Evolutionary conservation across 805 yeast genomes (phyloP), one percentile per base, ranked within the genome.

Genomic region (Jamesozyma jinghongensis): DNA sequence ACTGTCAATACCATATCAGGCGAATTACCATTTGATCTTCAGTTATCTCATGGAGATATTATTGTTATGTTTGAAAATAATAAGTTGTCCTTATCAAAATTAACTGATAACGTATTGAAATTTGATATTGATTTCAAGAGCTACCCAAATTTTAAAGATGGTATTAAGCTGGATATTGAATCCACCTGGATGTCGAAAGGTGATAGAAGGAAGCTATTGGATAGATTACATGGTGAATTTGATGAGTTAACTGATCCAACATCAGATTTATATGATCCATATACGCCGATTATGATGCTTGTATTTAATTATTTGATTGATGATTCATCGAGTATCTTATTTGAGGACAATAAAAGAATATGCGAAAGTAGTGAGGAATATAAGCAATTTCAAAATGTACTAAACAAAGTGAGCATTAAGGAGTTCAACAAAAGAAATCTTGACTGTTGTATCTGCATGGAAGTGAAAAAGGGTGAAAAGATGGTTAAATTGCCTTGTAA

Each of bases 361-460:
- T 47, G 52, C 25, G 20, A 40, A 10, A 32, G 46, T 7, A 40
- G 38, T n/a, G 42, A 44, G 32, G 54, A 56, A 32, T 51, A 40
- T 33, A 32, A 38, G 2, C 13, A 14, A 14, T 59, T 40, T n/a
- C 48, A 40, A 6, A 43, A 50, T 2, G 56, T 56, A 41, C 56
- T 66, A 41, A 28, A 45, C 12, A n/a, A 42, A 3, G 53, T 52
- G 3, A 49, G 56, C 16, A 32, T 43, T 12, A 39, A 50, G 1
- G 56, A 59, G 11, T 71, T 71, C 45, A 45, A 63, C 5, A 40
- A 43, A 11, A 48, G 51, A 10, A 68, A 77, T 5, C 74, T 69
- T 45, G 49, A 59, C 3, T 79, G 84, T 53, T 73, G 70, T n/a
- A 75, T 79, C 0, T 79, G 85, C 51, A 73, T 74, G 45, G 68